These are phyloP conservation scores for Cladophialophora carrionii DNA, from an alignment of 2,329 filamentous ascomycete species.

Conservation along the genomic window DNA sequence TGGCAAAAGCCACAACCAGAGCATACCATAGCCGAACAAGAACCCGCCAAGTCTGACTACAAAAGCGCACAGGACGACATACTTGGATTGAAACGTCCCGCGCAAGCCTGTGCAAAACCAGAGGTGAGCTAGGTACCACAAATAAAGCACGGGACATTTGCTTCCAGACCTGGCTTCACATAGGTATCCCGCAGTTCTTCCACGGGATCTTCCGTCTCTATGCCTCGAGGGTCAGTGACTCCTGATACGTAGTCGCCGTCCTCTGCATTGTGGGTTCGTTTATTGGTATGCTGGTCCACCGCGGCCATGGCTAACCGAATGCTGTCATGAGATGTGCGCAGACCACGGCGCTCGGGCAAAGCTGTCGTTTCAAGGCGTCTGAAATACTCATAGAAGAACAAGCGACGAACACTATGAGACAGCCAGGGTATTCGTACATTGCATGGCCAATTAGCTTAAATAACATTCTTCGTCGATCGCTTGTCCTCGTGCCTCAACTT, in stretches of 20 bases:
- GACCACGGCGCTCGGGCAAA: background rate
- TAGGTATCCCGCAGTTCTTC: background rate
- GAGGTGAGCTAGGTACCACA: background rate
- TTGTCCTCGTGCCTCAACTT: background rate
- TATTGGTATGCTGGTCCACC: background rate
- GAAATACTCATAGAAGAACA: background rate
- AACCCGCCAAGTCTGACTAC: conserved; percentile 57
- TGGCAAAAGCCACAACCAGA: background rate
- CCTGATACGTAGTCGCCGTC: background rate
- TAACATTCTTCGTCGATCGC: background rate
- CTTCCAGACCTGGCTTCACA: background rate
- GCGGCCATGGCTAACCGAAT: background rate
- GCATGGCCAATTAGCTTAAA: background rate
- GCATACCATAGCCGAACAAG: conserved; percentile 51
- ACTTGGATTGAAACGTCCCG: conserved; percentile 54
- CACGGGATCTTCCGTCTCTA: background rate
- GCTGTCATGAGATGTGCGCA: background rate
- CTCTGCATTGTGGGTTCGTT: background rate
- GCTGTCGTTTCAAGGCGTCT: background rate
- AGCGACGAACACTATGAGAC: background rate
- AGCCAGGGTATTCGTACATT: background rate
- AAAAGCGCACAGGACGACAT: conserved; percentile 56
- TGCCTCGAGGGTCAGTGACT: background rate
- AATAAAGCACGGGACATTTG: background rate
- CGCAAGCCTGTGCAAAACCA: conserved; percentile 43